These are phyloP conservation scores for Arthrobotrys sphaeroides DNA, from an alignment of 2,329 filamentous ascomycete genomes.

Conservation along the genomic window DNA sequence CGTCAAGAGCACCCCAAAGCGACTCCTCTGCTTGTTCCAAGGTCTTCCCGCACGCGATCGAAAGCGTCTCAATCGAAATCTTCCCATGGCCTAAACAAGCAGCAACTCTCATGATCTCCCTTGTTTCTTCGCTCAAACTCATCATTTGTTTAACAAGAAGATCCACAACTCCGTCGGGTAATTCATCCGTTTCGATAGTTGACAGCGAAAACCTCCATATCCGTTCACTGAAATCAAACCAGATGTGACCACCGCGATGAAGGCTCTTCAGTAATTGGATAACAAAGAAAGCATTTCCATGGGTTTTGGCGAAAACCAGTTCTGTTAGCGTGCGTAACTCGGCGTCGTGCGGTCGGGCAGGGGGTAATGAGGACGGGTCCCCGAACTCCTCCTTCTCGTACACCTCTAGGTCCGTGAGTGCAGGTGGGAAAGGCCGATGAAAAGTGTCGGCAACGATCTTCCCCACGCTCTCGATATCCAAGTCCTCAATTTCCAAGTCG, in stretches of 20 bases:
- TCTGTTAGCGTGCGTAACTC: slow-evolving; percentile 58
- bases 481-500: slow-evolving; percentile 54
- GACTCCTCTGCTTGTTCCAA: slow-evolving; percentile 55
- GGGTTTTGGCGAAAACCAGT: slow-evolving; percentile 57
- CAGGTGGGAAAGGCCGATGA: slow-evolving; percentile 49
- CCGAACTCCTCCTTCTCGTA: slow-evolving; percentile 13
- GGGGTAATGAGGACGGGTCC: background rate
- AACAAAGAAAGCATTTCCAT: slow-evolving; percentile 58
- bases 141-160: slow-evolving; percentile 58
- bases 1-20: slow-evolving; percentile 58
- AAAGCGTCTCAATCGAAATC: slow-evolving; percentile 56
- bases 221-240: slow-evolving; percentile 57
- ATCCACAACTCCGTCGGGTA: slow-evolving; percentile 58
- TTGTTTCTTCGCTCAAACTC: slow-evolving; percentile 56
- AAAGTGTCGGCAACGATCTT: slow-evolving; percentile 58
- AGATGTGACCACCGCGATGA: slow-evolving; percentile 57
- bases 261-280: slow-evolving; percentile 57
- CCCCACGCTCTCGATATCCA: slow-evolving; percentile 58
- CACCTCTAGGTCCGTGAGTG: slow-evolving; percentile 35
- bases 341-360: slow-evolving; percentile 53
- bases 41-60: slow-evolving; percentile 56
- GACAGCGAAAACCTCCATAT: slow-evolving; percentile 58
- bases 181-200: slow-evolving; percentile 57
- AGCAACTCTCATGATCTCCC: slow-evolving; percentile 57
- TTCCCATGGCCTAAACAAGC: slow-evolving; percentile 57